Percentiles rank a stretch among this genome's conserved stretches.
These are phyloP conservation scores for Pestalotiopsis fici DNA, from an alignment of 2,329 filamentous ascomycete genomes.

Conservation along the genomic window DNA sequence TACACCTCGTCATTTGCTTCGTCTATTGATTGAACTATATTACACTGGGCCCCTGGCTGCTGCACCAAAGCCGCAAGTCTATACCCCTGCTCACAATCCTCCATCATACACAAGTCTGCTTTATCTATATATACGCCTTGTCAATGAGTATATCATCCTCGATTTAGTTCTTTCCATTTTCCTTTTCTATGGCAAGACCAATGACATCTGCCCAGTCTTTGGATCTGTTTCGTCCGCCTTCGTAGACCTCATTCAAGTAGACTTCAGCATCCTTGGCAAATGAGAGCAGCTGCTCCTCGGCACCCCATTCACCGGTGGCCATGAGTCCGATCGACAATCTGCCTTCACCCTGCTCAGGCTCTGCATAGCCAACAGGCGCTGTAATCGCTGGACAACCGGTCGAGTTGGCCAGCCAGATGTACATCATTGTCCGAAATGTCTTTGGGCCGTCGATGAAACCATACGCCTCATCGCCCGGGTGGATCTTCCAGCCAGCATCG, in stretches of 20 bases:
- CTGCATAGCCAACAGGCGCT: slow-evolving; percentile 73
- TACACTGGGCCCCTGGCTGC: too few species aligned
- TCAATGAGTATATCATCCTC: not conserved
- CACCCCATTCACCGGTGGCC: slow-evolving; percentile 68
- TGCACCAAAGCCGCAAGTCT: too few species aligned
- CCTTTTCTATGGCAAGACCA: slow-evolving; percentile 25
- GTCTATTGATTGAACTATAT: not conserved
- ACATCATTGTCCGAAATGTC: slow-evolving; percentile 79
- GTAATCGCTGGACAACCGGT: slow-evolving; percentile 75
- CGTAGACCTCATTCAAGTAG: slow-evolving; percentile 50
- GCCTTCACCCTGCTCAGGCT: slow-evolving; percentile 57
- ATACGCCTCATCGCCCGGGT: slow-evolving; percentile 60
- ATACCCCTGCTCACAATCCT: too few species aligned
- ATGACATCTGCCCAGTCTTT: slow-evolving; percentile 62
- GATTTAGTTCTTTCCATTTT: not conserved
- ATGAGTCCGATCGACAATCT: slow-evolving; percentile 62
- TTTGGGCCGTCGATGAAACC: slow-evolving; percentile 75
- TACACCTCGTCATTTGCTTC: not conserved
- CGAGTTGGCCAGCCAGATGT: slow-evolving; percentile 83
- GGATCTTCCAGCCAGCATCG: slow-evolving; percentile 71
- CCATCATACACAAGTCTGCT: too few species aligned
- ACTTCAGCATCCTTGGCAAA: slow-evolving; percentile 60
- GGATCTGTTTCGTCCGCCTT: slow-evolving; percentile 51
- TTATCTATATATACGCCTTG: too few species aligned
- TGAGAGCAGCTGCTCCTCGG: slow-evolving; percentile 62